Base-by-base conservation (phyloP, 2,329 filamentous ascomycete genomes). In the Exserohilum rostratum region DNA sequence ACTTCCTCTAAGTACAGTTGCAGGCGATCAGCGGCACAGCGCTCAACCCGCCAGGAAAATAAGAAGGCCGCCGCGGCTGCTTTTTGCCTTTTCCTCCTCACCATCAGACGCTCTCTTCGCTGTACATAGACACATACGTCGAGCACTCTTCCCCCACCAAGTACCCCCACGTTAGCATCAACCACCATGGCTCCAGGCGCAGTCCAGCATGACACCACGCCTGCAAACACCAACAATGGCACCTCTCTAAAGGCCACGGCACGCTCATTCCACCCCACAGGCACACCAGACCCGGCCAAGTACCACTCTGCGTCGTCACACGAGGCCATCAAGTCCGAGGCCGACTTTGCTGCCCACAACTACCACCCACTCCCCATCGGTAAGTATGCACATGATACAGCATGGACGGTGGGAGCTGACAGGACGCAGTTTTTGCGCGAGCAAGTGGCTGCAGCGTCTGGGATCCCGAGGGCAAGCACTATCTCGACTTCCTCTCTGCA, bases 401-500 rank as follows among this genome's bases (percentile, higher is more conserved):
- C 9, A 17, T 2, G 6, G 9, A 7, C 2, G 17, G 3, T 29
- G 6, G 30, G 22, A 10, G 42, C 54, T 72, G 43, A 72, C 46
- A n/a, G 2, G 6, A 6, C 13, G 5, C 29, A 75, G 72, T 75
- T 2, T 97, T 98, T 77, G 84, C 93, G 52, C 86, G 87, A 62
- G 95, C 92, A 37, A 85, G 88, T 68, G 95, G 93, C 44, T 89
- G 89, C 71, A 88, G 90, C 57, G 95, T 98, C 54, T 99, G 95
- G 93, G 95, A 99, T 73, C 95, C 95, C 15, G 95, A 99, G 81
- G 92, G 90, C 64, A 74, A 76, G 68, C 88, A 96, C 76, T 98
- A 99, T 78, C 87, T 98, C 69, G 95, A 99, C 80, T 99, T 97
- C 80, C 87, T 99, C 64, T 98, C 93, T 42, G 95, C 95, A 63